These are phyloP conservation scores for Fraxinus albicans DNA, from an alignment of 305 asterid species.

Conservation along the genomic window DNA sequence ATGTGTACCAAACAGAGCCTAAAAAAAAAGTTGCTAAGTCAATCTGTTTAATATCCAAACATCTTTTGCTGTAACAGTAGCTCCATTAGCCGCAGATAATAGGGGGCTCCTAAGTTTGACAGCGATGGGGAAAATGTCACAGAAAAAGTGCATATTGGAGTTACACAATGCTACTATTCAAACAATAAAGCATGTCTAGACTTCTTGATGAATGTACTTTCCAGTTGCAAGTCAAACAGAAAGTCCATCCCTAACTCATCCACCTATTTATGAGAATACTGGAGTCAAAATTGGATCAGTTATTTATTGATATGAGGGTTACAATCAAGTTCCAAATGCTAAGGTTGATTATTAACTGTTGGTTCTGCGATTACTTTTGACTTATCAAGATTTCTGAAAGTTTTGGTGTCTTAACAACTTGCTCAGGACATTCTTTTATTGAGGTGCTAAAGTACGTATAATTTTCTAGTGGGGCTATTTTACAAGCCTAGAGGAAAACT, in stretches of 20 bases:
- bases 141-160: background rate
- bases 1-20: background rate
- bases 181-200: conserved; percentile 9
- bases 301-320: background rate
- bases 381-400: background rate
- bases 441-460: background rate
- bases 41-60: background rate
- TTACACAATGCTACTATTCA: background rate
- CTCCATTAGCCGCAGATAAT: conserved; percentile 6
- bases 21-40: conserved; percentile 4
- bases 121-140: background rate
- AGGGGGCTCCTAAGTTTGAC: background rate
- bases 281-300: background rate
- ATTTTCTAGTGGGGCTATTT: background rate
- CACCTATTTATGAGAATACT: conserved; percentile 6
- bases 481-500: background rate
- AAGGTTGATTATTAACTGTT: background rate
- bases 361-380: background rate
- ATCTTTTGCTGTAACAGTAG: background rate
- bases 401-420: background rate
- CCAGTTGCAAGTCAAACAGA: conserved; percentile 3
- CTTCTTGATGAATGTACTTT: conserved; percentile 1
- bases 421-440: background rate
- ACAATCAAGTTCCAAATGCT: conserved; percentile 14
- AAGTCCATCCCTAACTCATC: conserved; percentile 9